Base-by-base conservation (phyloP, 2,329 filamentous ascomycete species). In the Pochonia chlamydosporia region DNA sequence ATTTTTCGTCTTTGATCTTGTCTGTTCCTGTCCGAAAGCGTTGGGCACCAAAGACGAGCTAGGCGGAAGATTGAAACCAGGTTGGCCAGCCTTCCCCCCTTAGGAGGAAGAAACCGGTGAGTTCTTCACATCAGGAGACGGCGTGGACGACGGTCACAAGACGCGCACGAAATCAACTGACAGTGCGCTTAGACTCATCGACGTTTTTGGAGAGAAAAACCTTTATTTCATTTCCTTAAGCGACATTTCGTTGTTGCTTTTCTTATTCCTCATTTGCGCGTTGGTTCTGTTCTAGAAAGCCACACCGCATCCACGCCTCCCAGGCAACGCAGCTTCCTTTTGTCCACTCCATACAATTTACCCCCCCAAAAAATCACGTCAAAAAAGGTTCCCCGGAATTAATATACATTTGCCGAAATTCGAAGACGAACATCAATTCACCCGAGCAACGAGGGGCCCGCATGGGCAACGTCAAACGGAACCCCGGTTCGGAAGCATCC, bases 241-340 rank as follows among this genome's bases (percentile, higher is more conserved):
- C 26, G 40, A 23, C 39, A 18, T 40, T 35, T 36, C 30, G 3
- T 23, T 25, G 24, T 23, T 37, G 21, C 47, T 14, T 35, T 44
- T 44, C 14, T n/a, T 28, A 9, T 31, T 30, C 6, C n/a, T 16
- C 40, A 33, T 21, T n/a, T 9, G 26, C 35, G 9, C 35, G 6
- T 23, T 13, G 8, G 35, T 14, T 39, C 6, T n/a, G 8, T 20
- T 23, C 35, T 24, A 11, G 35, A 39, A 40, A 44, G 24, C 36
- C 39, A 40, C 39, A 31, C 43, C 36, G 30, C 37, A 16, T 26
- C 40, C 4, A 18, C 31, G 14, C 30, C 30, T 23, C 26, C 43
- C 24, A 43, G 43, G 26, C 43, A 35, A 46, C 24, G 16, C 35
- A 21, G 24, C 41, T 43, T 49, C 36, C 24, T 49, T 43, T 49